Evolutionary conservation across 1,139 yeast species (phyloP), one percentile per base, ranked within the genome.

Genomic region (Pneumocystis canis): DNA sequence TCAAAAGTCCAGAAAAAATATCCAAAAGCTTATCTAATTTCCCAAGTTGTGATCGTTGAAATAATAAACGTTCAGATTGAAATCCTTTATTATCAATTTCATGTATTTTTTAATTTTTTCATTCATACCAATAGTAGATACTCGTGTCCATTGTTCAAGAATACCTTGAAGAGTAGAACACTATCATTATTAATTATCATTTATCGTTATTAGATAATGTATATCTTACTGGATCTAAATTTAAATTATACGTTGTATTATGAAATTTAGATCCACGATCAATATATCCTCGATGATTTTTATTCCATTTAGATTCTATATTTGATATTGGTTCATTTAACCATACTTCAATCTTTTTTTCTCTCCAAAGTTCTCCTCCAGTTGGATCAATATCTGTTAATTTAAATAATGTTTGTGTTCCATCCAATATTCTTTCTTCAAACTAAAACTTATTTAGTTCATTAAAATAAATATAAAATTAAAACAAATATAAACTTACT

Each of bases 291-390:
- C 41, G 59, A 28, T 69, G 64, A 47, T 69, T 67, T 20, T 69
- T 63, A 7, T 70, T 68, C 71, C 71, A 69, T 60, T 68, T 69
- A 5, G 71, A 71, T 41, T 69, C 70, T 2, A 69, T 69, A 47
- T 69, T 59, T 11, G 71, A 70, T 35, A 65, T 63, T 20, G 64
- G 35, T 40, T 64, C 61, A 57, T 69, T 69, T 6, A 66, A 60
- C 69, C 70, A 68, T 25, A 68, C 67, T 58, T 68, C 66, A 41
- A 69, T 67, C 18, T 62, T 59, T 18, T 66, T 63, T 14, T 65
- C 60, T 3, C 60, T 59, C 35, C 63, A 65, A 35, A 69, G 63
- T 37, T 68, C 65, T 14, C 68, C 69, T 9, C 63, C 53, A 1
- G 71, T 69, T 31, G 68, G 61, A 58, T 69, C 71, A 7, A 60